phyloP scores from a whole-genome alignment of 2,329 filamentous ascomycete species.

The Davidsoniella virescens region DNA sequence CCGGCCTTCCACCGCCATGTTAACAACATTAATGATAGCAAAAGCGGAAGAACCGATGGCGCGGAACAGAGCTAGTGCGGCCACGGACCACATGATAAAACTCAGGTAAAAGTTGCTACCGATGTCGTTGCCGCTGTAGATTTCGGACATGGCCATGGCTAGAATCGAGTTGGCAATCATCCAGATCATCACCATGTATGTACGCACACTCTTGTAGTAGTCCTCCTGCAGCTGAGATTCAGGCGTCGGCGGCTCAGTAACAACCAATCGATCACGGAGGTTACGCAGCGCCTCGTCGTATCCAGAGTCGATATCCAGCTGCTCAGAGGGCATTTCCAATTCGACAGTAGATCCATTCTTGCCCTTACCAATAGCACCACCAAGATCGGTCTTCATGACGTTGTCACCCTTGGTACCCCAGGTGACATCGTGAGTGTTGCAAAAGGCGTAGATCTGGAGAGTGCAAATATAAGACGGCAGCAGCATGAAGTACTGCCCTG shows the following conservation, averaged over 20 bases:
- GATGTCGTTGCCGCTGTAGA: slow-evolving; percentile 56
- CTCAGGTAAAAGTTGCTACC: slow-evolving; percentile 78
- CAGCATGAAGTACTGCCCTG: slow-evolving; percentile 80
- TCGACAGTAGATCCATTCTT: slow-evolving; percentile 53
- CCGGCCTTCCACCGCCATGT: slow-evolving; percentile 73
- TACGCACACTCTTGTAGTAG: slow-evolving; percentile 93
- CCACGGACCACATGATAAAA: slow-evolving; percentile 88
- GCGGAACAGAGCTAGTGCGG: slow-evolving; percentile 70
- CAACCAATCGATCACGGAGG: slow-evolving; percentile 80
- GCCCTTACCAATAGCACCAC: slow-evolving; percentile 63
- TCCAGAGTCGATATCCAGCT: slow-evolving; percentile 92
- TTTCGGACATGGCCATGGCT: slow-evolving; percentile 82
- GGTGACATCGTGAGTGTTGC: slow-evolving; percentile 99
- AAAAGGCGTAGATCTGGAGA: slow-evolving; percentile 94
- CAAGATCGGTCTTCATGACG: slow-evolving; percentile 79
- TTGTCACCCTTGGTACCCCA: slow-evolving; percentile 99
- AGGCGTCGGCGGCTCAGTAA: slow-evolving; percentile 41
- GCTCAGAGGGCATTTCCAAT: slow-evolving; percentile 93
- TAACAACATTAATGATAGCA: slow-evolving; percentile 67
- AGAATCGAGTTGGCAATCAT: slow-evolving; percentile 83
- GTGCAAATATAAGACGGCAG: slow-evolving; percentile 92
- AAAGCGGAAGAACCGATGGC: slow-evolving; percentile 70
- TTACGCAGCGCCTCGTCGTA: slow-evolving; percentile 96
- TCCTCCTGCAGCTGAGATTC: slow-evolving; percentile 89
- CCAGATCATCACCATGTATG: slow-evolving; percentile 95